phyloP scores from a whole-genome alignment of 75 land plant species.

The Sequoiadendron giganteum region DNA sequence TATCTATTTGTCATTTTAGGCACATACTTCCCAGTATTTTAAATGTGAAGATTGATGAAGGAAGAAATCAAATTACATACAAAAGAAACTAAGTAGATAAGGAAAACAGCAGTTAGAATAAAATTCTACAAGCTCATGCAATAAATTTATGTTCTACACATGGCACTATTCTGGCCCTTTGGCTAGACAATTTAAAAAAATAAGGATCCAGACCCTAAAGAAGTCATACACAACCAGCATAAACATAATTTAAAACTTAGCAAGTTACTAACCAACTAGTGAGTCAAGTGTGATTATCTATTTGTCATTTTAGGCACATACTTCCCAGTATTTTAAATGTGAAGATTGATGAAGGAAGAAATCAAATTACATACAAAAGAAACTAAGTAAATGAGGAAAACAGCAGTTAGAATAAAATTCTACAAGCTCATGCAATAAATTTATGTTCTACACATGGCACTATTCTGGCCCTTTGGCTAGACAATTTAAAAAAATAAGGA shows the following conservation, averaged over 20 bases:
- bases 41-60: background rate
- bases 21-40: background rate
- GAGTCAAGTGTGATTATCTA: background rate
- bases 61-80: background rate
- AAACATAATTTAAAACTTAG: no score
- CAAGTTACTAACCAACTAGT: no score
- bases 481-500: no score
- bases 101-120: background rate
- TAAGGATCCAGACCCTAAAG: no score
- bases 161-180: no score
- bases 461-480: no score
- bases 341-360: background rate
- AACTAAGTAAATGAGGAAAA: background rate
- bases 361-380: background rate
- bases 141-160: background rate
- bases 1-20: background rate
- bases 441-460: no score
- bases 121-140: background rate
- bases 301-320: background rate
- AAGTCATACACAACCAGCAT: no score
- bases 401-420: background rate
- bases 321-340: background rate
- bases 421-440: background rate
- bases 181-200: no score
- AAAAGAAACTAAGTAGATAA: background rate